Evolutionary conservation across 441 rosid species (phyloP).

Genomic region (Corymbia citriodora): DNA sequence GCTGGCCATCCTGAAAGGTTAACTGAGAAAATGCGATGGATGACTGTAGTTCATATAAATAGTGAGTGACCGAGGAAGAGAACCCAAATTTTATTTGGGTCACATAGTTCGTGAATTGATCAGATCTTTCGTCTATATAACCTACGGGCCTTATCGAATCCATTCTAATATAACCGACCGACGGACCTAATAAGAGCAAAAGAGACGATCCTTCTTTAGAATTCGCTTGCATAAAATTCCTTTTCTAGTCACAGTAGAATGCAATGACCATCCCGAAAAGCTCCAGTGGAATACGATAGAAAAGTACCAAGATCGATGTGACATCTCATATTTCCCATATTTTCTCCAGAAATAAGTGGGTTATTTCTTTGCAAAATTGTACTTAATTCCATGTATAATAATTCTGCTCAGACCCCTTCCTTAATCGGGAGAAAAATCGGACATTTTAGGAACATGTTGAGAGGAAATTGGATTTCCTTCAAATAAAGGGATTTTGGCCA

Average conservation of each 20-base stretch:
- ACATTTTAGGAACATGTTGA: neutral
- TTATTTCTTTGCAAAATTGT: neutral
- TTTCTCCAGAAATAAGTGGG: neutral
- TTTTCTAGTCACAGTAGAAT: neutral
- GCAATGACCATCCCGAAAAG: neutral
- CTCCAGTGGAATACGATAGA: neutral
- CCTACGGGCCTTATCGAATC: neutral
- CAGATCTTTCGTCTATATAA: neutral
- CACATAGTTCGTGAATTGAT: neutral
- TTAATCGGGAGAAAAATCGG: neutral
- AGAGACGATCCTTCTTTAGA: neutral
- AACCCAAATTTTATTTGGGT: neutral
- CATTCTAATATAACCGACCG: neutral
- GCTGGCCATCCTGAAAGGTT: neutral
- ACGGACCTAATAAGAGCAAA: neutral
- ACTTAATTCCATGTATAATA: neutral
- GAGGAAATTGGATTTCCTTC: neutral
- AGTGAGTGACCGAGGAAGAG: neutral
- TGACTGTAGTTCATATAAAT: neutral
- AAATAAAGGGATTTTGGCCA: neutral
- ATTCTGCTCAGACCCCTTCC: neutral
- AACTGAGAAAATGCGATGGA: neutral
- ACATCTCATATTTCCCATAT: neutral
- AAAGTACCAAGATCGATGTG: neutral
- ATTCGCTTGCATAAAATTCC: neutral